Evolutionary conservation across 495 filamentous ascomycete species (phyloP), one percentile per base, ranked within the genome.

Genomic region (Neohortaea acidophila): DNA sequence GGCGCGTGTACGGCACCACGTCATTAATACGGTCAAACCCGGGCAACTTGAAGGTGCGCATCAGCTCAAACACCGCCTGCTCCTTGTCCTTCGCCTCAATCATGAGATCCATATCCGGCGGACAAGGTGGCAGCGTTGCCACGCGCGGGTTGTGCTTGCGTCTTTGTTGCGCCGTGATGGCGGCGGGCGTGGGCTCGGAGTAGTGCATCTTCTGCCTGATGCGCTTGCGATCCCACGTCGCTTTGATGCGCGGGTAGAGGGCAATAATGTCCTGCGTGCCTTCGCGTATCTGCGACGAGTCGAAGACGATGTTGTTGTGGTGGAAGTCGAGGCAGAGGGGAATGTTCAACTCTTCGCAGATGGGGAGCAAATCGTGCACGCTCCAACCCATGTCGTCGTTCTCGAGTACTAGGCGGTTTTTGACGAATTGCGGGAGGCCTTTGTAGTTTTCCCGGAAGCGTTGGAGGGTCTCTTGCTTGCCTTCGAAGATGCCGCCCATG

Each of bases 61-160:
- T 94, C 11, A 94, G 66, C 45, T 94, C 84, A 51, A 94, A 93
- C 0, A 94, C 85, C 0, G 89, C 85, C 57, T 94, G 89, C 57
- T 97, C 89, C 58, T 94, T 97, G 51, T 94, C 86, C 51, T 94
- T 97, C 13, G 89, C 89, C 62, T 97, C 89, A 41, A 94, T 94
- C 89, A 94, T 97, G 10, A 94, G 64, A 53, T 94, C 89, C 79
- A 91, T 87, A 5, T 74, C 73, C 4, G 71, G 62, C 1, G 74
- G 62, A 48, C 85, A 94, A 0, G 87, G 87, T 10, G 87, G 87
- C 12, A 97, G 57, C 0, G 73, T 81, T 22, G 62, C 57, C 2
- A 89, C 82, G 5, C 86, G 68, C 0, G 81, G 74, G 31, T 73
- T 80, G 51, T 94, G 87, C 56, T 92, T 93, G 24, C 86, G 65